phyloP scores from a whole-genome alignment of 352 stramenopile genomes.

The Phytophthora pseudosyringae region DNA sequence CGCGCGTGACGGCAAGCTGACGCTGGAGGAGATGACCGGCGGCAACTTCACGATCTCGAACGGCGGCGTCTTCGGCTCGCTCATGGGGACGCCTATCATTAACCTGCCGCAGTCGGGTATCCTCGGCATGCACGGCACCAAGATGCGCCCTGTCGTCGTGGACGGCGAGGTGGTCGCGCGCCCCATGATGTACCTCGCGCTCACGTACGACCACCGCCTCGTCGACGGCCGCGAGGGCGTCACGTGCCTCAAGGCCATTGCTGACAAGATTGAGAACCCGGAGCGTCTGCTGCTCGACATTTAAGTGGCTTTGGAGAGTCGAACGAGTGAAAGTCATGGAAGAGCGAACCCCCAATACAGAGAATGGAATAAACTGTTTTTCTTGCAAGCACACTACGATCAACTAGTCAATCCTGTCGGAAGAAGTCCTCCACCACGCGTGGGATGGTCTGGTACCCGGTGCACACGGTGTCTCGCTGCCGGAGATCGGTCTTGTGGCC shows the following conservation, averaged over 20 bases:
- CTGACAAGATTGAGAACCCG: constrained; percentile 98
- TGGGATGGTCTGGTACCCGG: constrained; percentile 37
- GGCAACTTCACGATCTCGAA: constrained; percentile 99
- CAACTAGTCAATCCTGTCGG: constrained; percentile 10
- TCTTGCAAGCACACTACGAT: constrained; percentile 14
- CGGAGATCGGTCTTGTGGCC: constrained; percentile 27
- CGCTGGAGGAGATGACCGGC: constrained; percentile 63
- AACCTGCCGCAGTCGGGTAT: constrained; percentile 99
- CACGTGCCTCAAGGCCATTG: constrained; percentile 98
- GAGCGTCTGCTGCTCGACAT: constrained; percentile 96
- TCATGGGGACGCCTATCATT: constrained; percentile 99
- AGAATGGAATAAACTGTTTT: constrained; percentile 18
- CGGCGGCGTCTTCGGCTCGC: constrained; percentile 88
- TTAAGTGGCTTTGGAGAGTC: constrained; percentile 50
- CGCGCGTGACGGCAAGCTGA: constrained; percentile 76
- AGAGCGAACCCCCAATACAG: constrained; percentile 14
- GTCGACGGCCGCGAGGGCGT: constrained; percentile 99
- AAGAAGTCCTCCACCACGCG: constrained; percentile 48
- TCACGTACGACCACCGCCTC: constrained; percentile 99
- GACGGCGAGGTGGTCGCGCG: constrained; percentile 95
- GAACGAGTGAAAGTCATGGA: constrained; percentile 1
- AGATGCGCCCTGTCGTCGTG: constrained; percentile 96
- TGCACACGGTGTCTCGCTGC: constrained; percentile 23
- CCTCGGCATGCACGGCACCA: constrained; percentile 99
- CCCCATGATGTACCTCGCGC: constrained; percentile 99